These are phyloP conservation scores for Musa troglodytarum DNA, from an alignment of 176 grass and related monocot species.

Conservation along the genomic window DNA sequence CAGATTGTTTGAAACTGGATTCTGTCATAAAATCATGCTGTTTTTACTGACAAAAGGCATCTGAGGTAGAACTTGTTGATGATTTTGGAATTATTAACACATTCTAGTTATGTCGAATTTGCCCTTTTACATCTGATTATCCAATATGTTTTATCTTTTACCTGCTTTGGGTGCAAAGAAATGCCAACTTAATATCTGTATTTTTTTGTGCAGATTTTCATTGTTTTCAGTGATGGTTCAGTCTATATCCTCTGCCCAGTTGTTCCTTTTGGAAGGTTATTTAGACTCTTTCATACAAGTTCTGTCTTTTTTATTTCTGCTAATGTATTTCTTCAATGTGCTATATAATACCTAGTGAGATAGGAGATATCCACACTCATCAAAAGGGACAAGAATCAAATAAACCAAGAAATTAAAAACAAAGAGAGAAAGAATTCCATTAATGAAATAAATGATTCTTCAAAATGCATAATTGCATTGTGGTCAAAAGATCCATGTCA, in stretches of 20 bases:
- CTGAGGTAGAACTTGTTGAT: neutral
- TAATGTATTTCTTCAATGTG: neutral
- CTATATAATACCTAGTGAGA: neutral
- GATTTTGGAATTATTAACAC: neutral
- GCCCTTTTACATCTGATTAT: neutral
- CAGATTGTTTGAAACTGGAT: neutral
- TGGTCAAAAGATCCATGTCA: neutral
- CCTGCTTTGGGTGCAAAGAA: neutral
- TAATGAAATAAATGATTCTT: neutral
- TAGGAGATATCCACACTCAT: neutral
- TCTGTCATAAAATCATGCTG: neutral
- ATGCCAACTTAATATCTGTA: conserved; percentile 4
- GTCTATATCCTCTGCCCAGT: conserved; percentile 79
- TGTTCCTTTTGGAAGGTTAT: conserved; percentile 98
- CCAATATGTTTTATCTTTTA: neutral
- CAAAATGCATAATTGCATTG: neutral
- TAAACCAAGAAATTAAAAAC: neutral
- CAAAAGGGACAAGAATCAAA: neutral
- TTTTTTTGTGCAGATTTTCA: conserved; percentile 56
- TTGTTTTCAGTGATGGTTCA: conserved; percentile 89
- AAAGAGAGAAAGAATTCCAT: neutral
- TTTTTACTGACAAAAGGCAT: neutral
- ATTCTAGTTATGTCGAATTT: neutral
- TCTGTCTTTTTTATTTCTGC: neutral
- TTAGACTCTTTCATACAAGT: neutral